These are phyloP conservation scores for Margaritispora aquatica DNA, from an alignment of 495 filamentous ascomycete species.

Conservation along the genomic window DNA sequence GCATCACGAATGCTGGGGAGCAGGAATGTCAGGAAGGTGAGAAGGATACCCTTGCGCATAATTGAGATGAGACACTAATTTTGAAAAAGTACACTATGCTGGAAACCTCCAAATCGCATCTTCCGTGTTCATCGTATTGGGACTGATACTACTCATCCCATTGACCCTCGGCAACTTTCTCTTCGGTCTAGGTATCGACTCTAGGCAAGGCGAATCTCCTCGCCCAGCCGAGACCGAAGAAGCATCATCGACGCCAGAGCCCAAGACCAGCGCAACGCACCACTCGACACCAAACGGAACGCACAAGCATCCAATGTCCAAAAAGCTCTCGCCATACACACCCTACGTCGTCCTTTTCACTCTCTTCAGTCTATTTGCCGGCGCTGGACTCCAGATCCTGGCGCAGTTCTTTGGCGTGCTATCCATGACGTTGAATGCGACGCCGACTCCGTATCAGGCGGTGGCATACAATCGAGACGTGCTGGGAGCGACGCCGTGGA, in stretches of 20 bases:
- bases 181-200: neutral
- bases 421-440: neutral
- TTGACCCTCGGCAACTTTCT: neutral
- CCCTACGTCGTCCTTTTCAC: neutral
- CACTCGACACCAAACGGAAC: neutral
- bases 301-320: neutral
- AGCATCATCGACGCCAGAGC: neutral
- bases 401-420: constrained; percentile 1
- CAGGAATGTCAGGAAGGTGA: constrained; percentile 1
- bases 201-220: neutral
- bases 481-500: constrained; percentile 1
- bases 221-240: neutral
- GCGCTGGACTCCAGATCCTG: neutral
- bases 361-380: neutral
- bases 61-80: neutral
- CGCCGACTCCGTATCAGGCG: neutral
- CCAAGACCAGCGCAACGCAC: neutral
- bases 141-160: neutral
- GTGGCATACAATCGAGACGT: neutral
- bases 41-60: neutral
- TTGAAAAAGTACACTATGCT: neutral
- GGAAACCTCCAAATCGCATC: constrained; percentile 4
- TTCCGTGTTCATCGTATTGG: neutral
- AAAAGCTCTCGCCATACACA: neutral
- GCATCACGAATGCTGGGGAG: neutral